phyloP scores from a whole-genome alignment of 2,329 filamentous ascomycete species.

The Chaetomium sp. region DNA sequence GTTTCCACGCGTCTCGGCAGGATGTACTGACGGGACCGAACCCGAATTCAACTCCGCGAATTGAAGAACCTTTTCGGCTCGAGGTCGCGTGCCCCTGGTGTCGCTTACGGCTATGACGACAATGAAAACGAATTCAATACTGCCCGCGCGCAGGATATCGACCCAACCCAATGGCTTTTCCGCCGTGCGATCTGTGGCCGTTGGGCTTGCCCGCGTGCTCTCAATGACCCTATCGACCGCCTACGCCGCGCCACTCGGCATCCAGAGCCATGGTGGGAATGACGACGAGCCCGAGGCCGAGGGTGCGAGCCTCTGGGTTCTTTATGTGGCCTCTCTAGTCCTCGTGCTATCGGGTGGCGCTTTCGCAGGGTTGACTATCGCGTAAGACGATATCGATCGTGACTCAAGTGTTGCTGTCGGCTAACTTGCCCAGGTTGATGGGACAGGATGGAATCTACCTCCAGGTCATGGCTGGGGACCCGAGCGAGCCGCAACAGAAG shows the following conservation, averaged over 20 bases:
- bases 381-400: constrained; percentile 52
- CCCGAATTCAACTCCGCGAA: background rate
- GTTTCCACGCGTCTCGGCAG: background rate
- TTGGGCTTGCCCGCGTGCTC: constrained; percentile 56
- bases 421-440: constrained; percentile 52
- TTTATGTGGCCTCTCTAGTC: constrained; percentile 74
- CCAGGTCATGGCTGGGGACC: constrained; percentile 86
- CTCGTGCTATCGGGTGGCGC: constrained; percentile 87
- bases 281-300: constrained; percentile 54
- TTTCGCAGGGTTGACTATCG: constrained; percentile 92
- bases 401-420: background rate
- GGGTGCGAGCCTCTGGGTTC: constrained; percentile 74
- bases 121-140: constrained; percentile 18
- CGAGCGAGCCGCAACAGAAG: constrained; percentile 79
- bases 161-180: constrained; percentile 33
- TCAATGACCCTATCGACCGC: constrained; percentile 53
- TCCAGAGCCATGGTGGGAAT: constrained; percentile 43
- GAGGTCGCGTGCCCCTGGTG: constrained; percentile 8
- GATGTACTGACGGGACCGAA: constrained; percentile 8
- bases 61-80: background rate
- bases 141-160: constrained; percentile 23
- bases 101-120: constrained; percentile 24
- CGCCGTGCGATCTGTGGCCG: constrained; percentile 31
- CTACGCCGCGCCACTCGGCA: constrained; percentile 49
- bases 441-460: constrained; percentile 93